Conservation (phyloP, 352 stramenopile genomes). For the Pythium aristosporum region DNA sequence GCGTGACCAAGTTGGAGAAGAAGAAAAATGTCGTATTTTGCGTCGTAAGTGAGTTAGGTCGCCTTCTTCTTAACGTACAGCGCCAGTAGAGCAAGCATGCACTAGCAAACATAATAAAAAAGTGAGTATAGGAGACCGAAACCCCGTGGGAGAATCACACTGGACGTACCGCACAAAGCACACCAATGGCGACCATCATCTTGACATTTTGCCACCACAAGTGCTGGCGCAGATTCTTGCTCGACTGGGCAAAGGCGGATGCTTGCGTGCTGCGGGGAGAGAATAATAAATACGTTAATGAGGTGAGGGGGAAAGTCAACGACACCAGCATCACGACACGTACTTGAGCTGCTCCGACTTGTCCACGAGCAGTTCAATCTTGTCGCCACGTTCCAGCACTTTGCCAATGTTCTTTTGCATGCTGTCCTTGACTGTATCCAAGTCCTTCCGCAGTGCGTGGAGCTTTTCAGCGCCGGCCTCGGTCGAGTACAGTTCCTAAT, state of each 20-base stretch:
- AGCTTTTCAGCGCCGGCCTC: conserved; percentile 73
- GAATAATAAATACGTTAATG: background rate
- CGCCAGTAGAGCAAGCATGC: conserved; percentile 24
- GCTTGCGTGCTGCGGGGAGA: conserved; percentile 58
- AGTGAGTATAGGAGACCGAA: background rate
- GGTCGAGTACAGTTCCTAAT: conserved; percentile 75
- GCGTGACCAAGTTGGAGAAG: background rate
- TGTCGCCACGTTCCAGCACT: conserved; percentile 83
- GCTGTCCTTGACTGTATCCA: conserved; percentile 76
- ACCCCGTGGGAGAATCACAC: background rate
- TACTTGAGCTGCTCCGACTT: conserved; percentile 88
- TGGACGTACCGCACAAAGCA: conserved; percentile 60
- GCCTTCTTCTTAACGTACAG: conserved; percentile 34
- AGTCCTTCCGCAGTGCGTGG: conserved; percentile 76
- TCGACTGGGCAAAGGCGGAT: conserved; percentile 81
- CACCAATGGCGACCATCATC: conserved; percentile 79
- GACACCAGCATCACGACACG: background rate
- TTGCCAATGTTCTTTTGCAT: conserved; percentile 86
- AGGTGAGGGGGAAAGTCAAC: background rate
- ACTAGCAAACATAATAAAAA: conserved; percentile 28
- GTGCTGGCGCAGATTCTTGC: conserved; percentile 70
- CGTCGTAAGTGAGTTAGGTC: conserved; percentile 3
- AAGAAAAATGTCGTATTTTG: background rate
- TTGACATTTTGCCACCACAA: conserved; percentile 89
- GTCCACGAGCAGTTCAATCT: conserved; percentile 86